Evolutionary conservation across 257 asterid genomes (phyloP).

Genomic region (Penstemon davidsonii): DNA sequence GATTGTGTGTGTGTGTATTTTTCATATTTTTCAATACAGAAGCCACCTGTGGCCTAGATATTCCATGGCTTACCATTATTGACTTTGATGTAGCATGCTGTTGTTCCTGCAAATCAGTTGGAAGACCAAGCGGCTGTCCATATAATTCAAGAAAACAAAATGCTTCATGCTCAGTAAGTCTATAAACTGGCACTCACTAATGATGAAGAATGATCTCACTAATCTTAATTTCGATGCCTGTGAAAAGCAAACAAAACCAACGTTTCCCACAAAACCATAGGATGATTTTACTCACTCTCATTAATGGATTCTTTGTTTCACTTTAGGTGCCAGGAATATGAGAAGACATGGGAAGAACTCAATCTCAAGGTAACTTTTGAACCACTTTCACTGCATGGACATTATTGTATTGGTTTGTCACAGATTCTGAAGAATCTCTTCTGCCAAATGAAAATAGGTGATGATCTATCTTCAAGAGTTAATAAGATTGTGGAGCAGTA

Average conservation of each 20-base stretch:
- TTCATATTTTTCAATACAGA: background rate
- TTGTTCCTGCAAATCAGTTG: slow-evolving; percentile 30
- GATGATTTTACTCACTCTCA: slow-evolving; percentile 9
- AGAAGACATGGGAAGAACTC: slow-evolving; percentile 54
- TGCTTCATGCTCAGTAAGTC: slow-evolving; percentile 63
- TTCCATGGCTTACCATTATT: slow-evolving; percentile 25
- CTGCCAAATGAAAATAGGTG: background rate
- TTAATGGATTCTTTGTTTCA: slow-evolving; percentile 15
- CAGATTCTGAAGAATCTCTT: background rate
- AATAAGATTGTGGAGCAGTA: slow-evolving; percentile 1
- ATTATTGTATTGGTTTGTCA: background rate
- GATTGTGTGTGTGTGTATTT: background rate
- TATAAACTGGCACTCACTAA: background rate
- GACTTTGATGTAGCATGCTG: slow-evolving; percentile 44
- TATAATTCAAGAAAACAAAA: slow-evolving; percentile 50
- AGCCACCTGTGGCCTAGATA: background rate
- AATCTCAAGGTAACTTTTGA: slow-evolving; percentile 54
- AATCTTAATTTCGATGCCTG: slow-evolving; percentile 2
- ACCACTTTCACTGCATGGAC: background rate
- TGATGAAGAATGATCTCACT: background rate
- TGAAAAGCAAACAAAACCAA: slow-evolving; percentile 6
- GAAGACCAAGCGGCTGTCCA: slow-evolving; percentile 43
- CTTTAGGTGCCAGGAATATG: slow-evolving; percentile 63
- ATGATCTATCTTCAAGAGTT: background rate
- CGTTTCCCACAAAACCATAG: background rate